Conservation (phyloP, 2,329 filamentous ascomycete species). For the Penicillium sp. region DNA sequence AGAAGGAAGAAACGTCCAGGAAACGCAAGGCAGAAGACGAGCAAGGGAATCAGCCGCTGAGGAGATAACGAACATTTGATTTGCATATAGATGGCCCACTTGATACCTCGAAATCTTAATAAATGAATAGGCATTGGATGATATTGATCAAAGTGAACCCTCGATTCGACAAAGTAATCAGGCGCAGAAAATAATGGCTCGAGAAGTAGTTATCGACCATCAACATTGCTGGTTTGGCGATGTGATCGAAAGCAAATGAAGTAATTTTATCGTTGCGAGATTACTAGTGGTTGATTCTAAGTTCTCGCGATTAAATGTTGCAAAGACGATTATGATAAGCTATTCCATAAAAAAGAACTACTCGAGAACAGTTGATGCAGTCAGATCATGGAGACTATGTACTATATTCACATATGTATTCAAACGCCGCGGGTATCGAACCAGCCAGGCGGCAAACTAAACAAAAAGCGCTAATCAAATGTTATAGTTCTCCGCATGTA, state of each 20-base stretch:
- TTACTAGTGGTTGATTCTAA: too few relatives aligned
- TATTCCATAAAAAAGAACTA: too few relatives aligned
- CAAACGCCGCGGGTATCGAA: constrained; percentile 16
- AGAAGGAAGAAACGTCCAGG: constrained; percentile 21
- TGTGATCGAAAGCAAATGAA: too few relatives aligned
- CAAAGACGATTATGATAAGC: too few relatives aligned
- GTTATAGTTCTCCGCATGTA: constrained; percentile 94
- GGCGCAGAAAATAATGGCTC: too few relatives aligned
- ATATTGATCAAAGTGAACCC: too few relatives aligned
- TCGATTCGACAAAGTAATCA: too few relatives aligned
- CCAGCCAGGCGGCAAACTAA: constrained; percentile 3
- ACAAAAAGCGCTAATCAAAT: constrained; percentile 49
- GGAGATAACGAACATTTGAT: constrained; percentile 8
- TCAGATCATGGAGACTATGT: background rate
- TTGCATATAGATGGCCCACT: background rate
- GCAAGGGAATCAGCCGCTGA: constrained; percentile 8
- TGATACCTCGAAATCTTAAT: constrained; percentile 3
- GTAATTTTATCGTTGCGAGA: too few relatives aligned
- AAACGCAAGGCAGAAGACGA: constrained; percentile 33
- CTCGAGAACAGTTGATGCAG: too few relatives aligned
- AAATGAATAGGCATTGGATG: background rate
- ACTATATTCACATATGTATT: constrained; percentile 1
- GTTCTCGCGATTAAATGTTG: too few relatives aligned
- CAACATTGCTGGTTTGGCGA: too few relatives aligned
- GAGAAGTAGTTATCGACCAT: too few relatives aligned